Evolutionary conservation across 768 basidiomycete genomes (phyloP).

Genomic region (Nidularia pulvinata): DNA sequence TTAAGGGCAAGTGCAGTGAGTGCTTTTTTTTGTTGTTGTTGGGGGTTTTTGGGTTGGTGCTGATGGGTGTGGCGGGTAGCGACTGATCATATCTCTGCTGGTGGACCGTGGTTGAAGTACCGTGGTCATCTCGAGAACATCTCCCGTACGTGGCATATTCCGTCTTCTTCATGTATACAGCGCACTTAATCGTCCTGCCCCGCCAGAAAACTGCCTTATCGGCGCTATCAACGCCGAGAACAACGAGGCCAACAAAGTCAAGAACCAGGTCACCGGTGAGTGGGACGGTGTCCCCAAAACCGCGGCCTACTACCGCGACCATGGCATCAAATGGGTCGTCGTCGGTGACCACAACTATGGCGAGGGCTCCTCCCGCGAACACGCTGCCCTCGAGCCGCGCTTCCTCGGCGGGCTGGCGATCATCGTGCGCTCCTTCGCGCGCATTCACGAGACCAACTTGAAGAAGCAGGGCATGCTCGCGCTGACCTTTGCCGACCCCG

Average conservation of each 20-base stretch:
- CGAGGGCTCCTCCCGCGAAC: constrained; percentile 98
- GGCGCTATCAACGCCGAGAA: constrained; percentile 97
- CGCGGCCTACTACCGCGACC: constrained; percentile 86
- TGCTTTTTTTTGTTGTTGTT: constrained; percentile 39
- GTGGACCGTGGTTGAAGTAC: constrained; percentile 99
- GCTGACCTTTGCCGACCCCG: constrained; percentile 88
- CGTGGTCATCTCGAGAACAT: constrained; percentile 99
- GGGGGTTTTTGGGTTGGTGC: neutral
- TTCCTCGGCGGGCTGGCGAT: constrained; percentile 95
- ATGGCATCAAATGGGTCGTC: constrained; percentile 95
- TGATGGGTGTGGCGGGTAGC: constrained; percentile 29
- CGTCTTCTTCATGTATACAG: neutral
- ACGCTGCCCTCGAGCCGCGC: constrained; percentile 95
- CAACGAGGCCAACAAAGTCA: constrained; percentile 94
- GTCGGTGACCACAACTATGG: constrained; percentile 97
- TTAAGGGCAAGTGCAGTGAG: constrained; percentile 91
- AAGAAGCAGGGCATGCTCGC: constrained; percentile 99
- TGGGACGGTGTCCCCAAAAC: constrained; percentile 85
- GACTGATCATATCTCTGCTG: constrained; percentile 95
- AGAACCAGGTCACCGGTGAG: constrained; percentile 88
- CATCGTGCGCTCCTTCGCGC: constrained; percentile 95
- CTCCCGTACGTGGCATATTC: constrained; percentile 59
- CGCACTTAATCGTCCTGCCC: constrained; percentile 5
- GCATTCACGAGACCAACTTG: constrained; percentile 97
- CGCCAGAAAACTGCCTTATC: constrained; percentile 91